Evolutionary conservation across 2,329 filamentous ascomycete species (phyloP), one percentile per base, ranked within the genome.

Genomic region (Cylindrodendrum hubeiense): DNA sequence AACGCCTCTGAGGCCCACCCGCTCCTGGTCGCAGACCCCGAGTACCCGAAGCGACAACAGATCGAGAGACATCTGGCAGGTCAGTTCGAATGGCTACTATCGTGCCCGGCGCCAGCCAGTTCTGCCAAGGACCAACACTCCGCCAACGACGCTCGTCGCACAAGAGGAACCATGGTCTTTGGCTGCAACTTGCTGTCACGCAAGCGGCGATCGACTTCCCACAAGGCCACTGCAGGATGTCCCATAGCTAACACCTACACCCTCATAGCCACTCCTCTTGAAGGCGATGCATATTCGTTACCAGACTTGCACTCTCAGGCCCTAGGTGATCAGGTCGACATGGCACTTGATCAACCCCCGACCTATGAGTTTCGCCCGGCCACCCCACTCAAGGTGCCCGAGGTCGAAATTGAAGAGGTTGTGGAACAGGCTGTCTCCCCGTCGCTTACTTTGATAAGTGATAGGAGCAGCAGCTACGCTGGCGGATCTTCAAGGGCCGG

Each of bases 171-270:
- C 56, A 79, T 77, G 68, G 73, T 83, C 19, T 83, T 86, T 68
- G 86, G 86, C 61, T 88, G 86, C 78, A 89, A 87, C 70, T 75
- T 89, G 60, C 71, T 89, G 64, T 79, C 79, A 50, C 79, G 80
- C 65, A 74, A 75, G 55, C 70, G 76, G 52, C 68, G 33, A 66
- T 47, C 68, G 26, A 68, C 71, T 15, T 67, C 71, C 21, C 70
- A 70, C 43, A 70, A 70, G n/a, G 63, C 55, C 26, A 52, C 66
- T 33, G 28, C 50, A 56, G 55, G 47, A 47, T 63, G 60, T 52
- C 62, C 43, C 15, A 49, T 60, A 50, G 76, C 79, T 79, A 75
- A 82, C 75, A 78, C 75, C 22, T 86, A 84, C 71, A 79, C 79
- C 13, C 78, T 88, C 43, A 73, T 88, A 79, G 84, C 83, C 39